A percentile compares a stretch with the other conserved stretches of the same genome.
phyloP scores from a whole-genome alignment of 208 protist species.

The Borovskyia barvae region DNA sequence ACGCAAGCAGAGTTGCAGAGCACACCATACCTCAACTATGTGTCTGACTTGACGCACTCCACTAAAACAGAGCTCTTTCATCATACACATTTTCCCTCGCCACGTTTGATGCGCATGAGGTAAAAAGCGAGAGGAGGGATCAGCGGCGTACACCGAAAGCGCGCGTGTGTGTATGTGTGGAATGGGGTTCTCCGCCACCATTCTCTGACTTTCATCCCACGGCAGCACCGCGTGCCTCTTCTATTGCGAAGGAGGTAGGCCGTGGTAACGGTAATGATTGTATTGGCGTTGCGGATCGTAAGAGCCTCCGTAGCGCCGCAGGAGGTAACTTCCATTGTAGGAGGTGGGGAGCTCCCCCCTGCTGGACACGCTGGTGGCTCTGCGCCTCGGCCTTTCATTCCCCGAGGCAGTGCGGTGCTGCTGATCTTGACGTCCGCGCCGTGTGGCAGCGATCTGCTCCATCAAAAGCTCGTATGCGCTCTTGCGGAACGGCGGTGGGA shows the following conservation, averaged over 20 bases:
- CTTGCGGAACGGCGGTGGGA: slow-evolving; percentile 27
- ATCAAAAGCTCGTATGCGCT: slow-evolving; percentile 53
- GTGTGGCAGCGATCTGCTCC: slow-evolving; percentile 26
- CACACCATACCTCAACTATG: too few relatives aligned
- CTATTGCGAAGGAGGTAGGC: slow-evolving; percentile 32
- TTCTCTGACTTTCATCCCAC: too few relatives aligned
- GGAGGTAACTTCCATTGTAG: slow-evolving; percentile 52
- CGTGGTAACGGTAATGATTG: slow-evolving; percentile 67
- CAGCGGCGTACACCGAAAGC: too few relatives aligned
- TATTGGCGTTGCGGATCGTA: slow-evolving; percentile 62
- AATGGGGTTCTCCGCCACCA: too few relatives aligned
- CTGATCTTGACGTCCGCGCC: neutral
- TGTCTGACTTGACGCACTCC: too few relatives aligned
- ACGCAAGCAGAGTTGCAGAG: too few relatives aligned
- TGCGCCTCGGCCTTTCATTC: neutral
- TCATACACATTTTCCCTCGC: too few relatives aligned
- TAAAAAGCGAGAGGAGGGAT: too few relatives aligned
- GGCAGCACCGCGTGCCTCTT: too few relatives aligned
- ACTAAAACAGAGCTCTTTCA: too few relatives aligned
- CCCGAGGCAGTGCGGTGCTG: slow-evolving; percentile 2
- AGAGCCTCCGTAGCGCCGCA: slow-evolving; percentile 67
- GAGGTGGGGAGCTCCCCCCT: slow-evolving; percentile 1
- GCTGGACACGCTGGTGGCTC: neutral
- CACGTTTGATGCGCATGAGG: too few relatives aligned
- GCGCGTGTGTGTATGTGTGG: too few relatives aligned